A percentile compares a stretch with the other conserved stretches of the same genome.
Conservation (phyloP, 2,329 filamentous ascomycete genomes). For the Neopestalotiopsis sp. region DNA sequence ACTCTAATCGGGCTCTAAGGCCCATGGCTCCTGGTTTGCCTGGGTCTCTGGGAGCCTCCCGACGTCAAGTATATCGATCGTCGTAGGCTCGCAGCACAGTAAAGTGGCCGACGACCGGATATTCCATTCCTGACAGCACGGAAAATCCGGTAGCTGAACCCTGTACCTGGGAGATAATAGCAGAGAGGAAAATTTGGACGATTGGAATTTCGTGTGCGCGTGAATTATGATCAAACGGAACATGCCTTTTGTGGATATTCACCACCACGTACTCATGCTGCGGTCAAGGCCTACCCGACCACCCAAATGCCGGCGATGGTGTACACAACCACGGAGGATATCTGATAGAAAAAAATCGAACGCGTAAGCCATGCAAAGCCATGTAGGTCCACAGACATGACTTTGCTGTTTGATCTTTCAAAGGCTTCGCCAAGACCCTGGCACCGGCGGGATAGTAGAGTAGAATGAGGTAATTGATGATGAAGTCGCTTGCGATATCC, state of each 20-base stretch:
- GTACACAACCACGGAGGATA: not conserved
- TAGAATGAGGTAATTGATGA: not conserved
- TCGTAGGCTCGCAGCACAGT: not conserved
- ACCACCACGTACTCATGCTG: not conserved
- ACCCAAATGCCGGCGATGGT: not conserved
- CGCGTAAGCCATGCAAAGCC: not conserved
- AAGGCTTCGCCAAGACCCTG: not conserved
- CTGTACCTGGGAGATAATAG: not conserved
- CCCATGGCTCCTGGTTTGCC: not conserved
- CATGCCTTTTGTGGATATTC: not conserved
- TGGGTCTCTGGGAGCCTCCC: not conserved
- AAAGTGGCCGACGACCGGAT: conserved; percentile 1
- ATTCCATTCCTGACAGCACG: not conserved
- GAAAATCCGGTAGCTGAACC: not conserved
- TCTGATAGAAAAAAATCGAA: not conserved
- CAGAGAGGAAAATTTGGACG: not conserved
- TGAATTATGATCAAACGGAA: not conserved
- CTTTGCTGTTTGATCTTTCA: not conserved
- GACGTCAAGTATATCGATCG: conserved; percentile 1
- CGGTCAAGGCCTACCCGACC: not conserved
- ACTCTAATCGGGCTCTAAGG: not conserved
- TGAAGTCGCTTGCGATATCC: not conserved
- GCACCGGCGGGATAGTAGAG: not conserved
- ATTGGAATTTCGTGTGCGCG: not conserved
- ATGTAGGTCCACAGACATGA: not conserved